Conservation (phyloP, 2,329 filamentous ascomycete species). For the Cladosporium oxysporum region DNA sequence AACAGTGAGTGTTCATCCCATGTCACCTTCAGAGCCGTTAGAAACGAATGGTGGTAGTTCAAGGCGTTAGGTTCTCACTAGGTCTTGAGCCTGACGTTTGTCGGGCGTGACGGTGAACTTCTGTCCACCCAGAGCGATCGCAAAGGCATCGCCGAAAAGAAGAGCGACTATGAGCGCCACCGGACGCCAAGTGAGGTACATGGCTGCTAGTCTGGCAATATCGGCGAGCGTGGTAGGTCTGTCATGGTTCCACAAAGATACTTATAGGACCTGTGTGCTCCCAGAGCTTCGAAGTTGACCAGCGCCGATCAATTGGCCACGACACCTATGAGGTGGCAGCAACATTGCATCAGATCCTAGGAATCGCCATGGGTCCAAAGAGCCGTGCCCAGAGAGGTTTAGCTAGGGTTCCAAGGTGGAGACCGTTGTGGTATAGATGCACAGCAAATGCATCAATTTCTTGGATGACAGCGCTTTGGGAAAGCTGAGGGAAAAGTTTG, state of each 20-base stretch:
- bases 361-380: background rate
- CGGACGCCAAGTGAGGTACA: background rate
- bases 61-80: background rate
- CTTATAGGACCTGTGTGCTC: background rate
- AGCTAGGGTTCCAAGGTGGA: background rate
- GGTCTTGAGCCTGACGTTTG: conserved; percentile 12
- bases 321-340: background rate
- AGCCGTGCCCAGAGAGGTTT: background rate
- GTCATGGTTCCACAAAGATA: background rate
- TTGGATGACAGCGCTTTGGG: background rate
- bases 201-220: background rate
- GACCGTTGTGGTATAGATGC: background rate
- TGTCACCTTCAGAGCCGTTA: background rate
- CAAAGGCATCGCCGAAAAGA: background rate
- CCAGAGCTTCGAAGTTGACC: background rate
- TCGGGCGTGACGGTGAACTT: background rate
- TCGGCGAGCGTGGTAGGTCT: background rate
- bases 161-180: background rate
- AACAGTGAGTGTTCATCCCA: conserved; percentile 60
- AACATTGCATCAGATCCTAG: background rate
- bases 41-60: background rate
- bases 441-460: background rate
- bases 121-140: background rate
- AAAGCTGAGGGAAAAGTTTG: no score
- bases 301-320: background rate